Conservation (phyloP, 2,329 filamentous ascomycete genomes). For the Neofusicoccum laricinum region DNA sequence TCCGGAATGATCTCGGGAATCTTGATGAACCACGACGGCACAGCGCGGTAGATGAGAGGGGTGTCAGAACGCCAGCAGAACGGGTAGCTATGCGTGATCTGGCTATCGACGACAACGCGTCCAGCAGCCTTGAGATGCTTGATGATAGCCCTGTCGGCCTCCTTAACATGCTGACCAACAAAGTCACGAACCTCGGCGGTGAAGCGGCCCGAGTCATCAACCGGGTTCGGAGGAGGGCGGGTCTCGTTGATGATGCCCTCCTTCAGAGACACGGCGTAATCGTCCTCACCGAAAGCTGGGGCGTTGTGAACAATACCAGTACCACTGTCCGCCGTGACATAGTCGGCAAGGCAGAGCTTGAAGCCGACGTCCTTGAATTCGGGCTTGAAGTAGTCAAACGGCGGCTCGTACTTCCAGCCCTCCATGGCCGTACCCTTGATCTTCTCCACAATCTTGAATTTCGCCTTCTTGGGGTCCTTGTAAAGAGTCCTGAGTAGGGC, state of each 20-base stretch:
- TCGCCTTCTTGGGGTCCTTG: conserved; percentile 94
- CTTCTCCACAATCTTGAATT: conserved; percentile 78
- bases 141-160: conserved; percentile 88
- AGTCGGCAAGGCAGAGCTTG: conserved; percentile 75
- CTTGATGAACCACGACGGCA: conserved; percentile 93
- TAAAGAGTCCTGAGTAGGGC: conserved; percentile 78
- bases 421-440: conserved; percentile 80
- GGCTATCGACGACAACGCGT: conserved; percentile 77
- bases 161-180: conserved; percentile 83
- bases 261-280: conserved; percentile 80
- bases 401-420: conserved; percentile 83
- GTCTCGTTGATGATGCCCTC: conserved; percentile 74
- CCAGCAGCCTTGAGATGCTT: conserved; percentile 78
- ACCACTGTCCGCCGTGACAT: conserved; percentile 87
- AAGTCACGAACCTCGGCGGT: conserved; percentile 76
- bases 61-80: conserved; percentile 96
- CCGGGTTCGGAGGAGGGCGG: conserved; percentile 80
- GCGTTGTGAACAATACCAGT: conserved; percentile 92
- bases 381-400: conserved; percentile 87
- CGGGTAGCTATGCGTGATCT: conserved; percentile 87
- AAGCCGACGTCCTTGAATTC: conserved; percentile 84
- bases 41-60: conserved; percentile 85
- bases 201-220: conserved; percentile 81
- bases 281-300: conserved; percentile 91
- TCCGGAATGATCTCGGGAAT: conserved; percentile 78